Conservation (phyloP, 164 flowering plant genomes). For the Umbellularia californica region DNA sequence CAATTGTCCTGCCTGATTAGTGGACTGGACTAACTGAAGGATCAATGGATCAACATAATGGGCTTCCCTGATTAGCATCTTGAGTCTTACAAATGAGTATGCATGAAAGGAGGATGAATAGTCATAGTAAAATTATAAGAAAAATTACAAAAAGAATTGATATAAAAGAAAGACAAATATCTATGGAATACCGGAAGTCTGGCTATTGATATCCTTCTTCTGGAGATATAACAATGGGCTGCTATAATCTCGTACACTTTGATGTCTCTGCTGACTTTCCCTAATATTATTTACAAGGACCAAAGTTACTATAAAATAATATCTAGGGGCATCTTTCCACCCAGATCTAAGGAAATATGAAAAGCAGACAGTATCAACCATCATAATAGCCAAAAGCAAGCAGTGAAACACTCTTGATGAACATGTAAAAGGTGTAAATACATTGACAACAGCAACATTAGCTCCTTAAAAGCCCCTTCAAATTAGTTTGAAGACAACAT, state of each 20-base stretch:
- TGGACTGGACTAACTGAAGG: not conserved
- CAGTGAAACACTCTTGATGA: not conserved
- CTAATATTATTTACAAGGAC: slow-evolving; percentile 24
- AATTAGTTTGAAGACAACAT: not conserved
- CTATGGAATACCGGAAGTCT: slow-evolving; percentile 45
- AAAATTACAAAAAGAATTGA: not conserved
- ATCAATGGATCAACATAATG: not conserved
- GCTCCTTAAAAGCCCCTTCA: slow-evolving; percentile 1
- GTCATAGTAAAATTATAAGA: too few species aligned
- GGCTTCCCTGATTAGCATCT: not conserved
- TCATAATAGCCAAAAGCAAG: not conserved
- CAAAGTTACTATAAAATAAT: not conserved
- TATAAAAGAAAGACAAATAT: slow-evolving; percentile 1
- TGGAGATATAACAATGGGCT: slow-evolving; percentile 61
- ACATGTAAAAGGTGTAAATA: not conserved
- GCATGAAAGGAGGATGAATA: not conserved
- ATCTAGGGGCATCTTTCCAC: not conserved
- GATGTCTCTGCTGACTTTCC: slow-evolving; percentile 52
- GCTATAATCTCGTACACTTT: slow-evolving; percentile 61
- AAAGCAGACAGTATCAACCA: not conserved
- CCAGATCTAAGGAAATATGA: not conserved
- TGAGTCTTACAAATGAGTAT: not conserved
- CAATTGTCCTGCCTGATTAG: not conserved
- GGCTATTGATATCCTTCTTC: slow-evolving; percentile 49
- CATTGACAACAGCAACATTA: not conserved